Conservation (phyloP, 176 grass and related monocot species). For the Cenchrus fungigraminus region DNA sequence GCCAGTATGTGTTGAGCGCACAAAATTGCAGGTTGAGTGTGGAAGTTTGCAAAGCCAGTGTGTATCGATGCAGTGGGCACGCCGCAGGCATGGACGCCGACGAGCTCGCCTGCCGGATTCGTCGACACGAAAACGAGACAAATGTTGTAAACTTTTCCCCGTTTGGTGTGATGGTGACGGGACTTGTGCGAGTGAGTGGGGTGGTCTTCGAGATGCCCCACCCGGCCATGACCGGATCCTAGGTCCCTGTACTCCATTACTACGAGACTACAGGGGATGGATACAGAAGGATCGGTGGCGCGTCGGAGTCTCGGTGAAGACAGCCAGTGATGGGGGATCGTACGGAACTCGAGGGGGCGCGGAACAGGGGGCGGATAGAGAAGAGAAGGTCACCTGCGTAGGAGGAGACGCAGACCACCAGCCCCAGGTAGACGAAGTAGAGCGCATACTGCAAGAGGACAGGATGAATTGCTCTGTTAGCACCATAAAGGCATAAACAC, state of each 20-base stretch:
- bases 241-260: background rate
- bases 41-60: background rate
- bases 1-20: background rate
- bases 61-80: background rate
- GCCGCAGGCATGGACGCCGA: conserved; percentile 20
- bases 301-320: background rate
- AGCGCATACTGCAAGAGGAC: conserved; percentile 71
- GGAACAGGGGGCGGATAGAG: conserved; percentile 17
- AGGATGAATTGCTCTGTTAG: conserved; percentile 7
- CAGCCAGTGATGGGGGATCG: background rate
- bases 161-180: conserved; percentile 51
- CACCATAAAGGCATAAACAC: background rate
- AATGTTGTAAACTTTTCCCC: conserved; percentile 39
- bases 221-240: conserved; percentile 46
- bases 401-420: conserved; percentile 85
- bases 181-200: conserved; percentile 54
- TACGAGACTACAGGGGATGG: background rate
- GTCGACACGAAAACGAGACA: conserved; percentile 34
- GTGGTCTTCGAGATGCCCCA: conserved; percentile 64
- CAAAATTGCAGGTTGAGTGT: background rate
- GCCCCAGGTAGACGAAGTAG: conserved; percentile 97
- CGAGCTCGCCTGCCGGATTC: conserved; percentile 28
- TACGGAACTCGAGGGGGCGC: background rate
- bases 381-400: conserved; percentile 69
- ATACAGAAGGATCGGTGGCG: background rate